Evolutionary conservation across 352 stramenopile genomes (phyloP), one percentile per base, ranked within the genome.

Genomic region (Blastocystis sp.): DNA sequence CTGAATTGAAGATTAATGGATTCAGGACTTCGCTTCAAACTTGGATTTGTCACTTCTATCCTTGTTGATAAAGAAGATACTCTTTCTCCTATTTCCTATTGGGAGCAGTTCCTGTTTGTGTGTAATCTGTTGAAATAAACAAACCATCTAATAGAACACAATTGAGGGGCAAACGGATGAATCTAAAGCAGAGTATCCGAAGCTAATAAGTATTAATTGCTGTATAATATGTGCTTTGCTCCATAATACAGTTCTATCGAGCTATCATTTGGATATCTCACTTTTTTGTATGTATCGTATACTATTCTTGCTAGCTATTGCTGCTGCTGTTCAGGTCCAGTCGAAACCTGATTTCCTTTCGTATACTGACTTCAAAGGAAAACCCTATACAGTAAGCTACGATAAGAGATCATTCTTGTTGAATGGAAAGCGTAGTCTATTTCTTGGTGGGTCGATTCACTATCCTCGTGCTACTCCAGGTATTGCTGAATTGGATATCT

Each of bases 381-480:
- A 75, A 75, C 65, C 65, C 46, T 75, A 75, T 75, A 75, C 24
- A 39, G 46, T 75, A 29, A 75, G n/a, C 46, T 75, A 63, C 35
- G 65, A 75, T 37, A 37, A 75, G 39, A 29, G 65, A 65, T 75
- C 65, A 9, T 75, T 75, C 65, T 75, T 75, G n/a, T 29, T 75
- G n/a, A 11, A 75, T 75, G 65, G 46, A 49, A 75, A 63, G 46
- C 24, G 65, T 49, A 75, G 35, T 75, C 24, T 75, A 32, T 75
- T 75, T 39, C 29, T 75, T 27, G 65, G n/a, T 75, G 65, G 65
- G 11, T 75, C 65, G n/a, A 39, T 75, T 37, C 65, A 75, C 11
- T 75, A 75, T 75, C 65, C 65, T 39, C n/a, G 65, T 39, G 65
- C 65, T 75, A 75, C 65, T 63, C 65, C 65, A 65, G 56, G 56